phyloP scores from a whole-genome alignment of 202 grass and related monocot genomes.

The Zoysia matrella region DNA sequence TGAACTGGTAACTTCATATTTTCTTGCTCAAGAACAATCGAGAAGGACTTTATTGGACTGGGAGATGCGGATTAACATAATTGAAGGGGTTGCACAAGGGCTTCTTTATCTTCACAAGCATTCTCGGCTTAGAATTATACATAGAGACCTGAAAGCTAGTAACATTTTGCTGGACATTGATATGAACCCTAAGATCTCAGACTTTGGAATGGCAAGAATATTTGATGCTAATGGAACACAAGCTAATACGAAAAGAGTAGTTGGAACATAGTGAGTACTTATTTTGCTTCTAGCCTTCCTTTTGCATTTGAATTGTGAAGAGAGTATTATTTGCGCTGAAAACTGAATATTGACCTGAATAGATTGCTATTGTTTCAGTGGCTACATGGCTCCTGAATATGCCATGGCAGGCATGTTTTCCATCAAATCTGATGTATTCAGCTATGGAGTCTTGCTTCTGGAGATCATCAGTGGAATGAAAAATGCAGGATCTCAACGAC shows the following conservation, averaged over 20 bases:
- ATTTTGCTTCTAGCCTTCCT: not conserved
- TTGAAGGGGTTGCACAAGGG: conserved; percentile 62
- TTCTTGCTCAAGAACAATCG: conserved; percentile 41
- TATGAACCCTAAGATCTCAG: conserved; percentile 74
- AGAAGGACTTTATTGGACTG: conserved; percentile 44
- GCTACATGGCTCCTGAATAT: conserved; percentile 75
- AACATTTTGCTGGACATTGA: conserved; percentile 59
- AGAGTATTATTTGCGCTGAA: not conserved
- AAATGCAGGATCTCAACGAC: conserved; percentile 42
- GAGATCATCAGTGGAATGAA: conserved; percentile 61
- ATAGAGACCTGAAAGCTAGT: conserved; percentile 66
- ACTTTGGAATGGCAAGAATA: conserved; percentile 63
- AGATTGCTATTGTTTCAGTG: conserved; percentile 38
- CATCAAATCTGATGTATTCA: conserved; percentile 66
- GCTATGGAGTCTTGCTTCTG: conserved; percentile 63
- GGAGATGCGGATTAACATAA: conserved; percentile 48
- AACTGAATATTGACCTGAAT: conserved; percentile 6
- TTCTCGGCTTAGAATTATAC: conserved; percentile 61
- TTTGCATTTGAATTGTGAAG: conserved; percentile 5
- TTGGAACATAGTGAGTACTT: conserved; percentile 66
- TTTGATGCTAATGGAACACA: conserved; percentile 54
- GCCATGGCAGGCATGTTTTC: conserved; percentile 67
- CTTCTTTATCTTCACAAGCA: conserved; percentile 73
- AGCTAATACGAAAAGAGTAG: conserved; percentile 52
- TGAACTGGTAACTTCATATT: not conserved